Conservation (phyloP, 1,139 yeast genomes). For the Scheffersomyces insectosa region DNA sequence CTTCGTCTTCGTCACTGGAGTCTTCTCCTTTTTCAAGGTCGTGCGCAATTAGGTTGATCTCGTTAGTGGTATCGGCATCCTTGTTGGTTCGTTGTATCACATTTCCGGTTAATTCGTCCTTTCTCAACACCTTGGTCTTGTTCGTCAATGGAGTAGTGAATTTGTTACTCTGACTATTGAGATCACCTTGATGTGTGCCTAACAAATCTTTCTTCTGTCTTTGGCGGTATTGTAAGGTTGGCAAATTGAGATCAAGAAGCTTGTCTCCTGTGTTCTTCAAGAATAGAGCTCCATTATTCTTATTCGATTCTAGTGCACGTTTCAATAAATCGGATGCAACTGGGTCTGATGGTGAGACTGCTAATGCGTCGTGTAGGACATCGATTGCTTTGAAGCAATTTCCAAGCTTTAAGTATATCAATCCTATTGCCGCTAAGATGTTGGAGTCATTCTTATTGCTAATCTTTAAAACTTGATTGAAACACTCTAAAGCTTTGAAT, state of each 20-base stretch:
- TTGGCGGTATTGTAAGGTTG: constrained; percentile 16
- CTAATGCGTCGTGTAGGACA: constrained; percentile 76
- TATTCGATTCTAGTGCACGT: constrained; percentile 76
- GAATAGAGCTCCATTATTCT: constrained; percentile 28
- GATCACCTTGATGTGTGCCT: not conserved
- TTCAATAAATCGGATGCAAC: constrained; percentile 79
- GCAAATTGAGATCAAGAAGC: constrained; percentile 19
- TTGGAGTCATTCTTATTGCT: constrained; percentile 71
- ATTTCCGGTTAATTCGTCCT: constrained; percentile 5
- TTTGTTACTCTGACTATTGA: constrained; percentile 7
- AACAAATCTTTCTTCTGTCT: constrained; percentile 4
- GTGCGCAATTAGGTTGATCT: constrained; percentile 36
- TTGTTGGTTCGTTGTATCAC: constrained; percentile 9
- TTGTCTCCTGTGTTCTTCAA: constrained; percentile 20
- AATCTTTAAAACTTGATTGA: constrained; percentile 71
- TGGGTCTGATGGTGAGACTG: constrained; percentile 78
- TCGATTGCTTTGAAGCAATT: constrained; percentile 69
- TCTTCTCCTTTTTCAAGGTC: constrained; percentile 53
- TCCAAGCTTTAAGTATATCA: constrained; percentile 73
- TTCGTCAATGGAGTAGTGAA: constrained; percentile 22
- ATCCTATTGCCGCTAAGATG: constrained; percentile 80
- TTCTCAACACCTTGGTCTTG: constrained; percentile 14
- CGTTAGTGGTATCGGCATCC: constrained; percentile 18
- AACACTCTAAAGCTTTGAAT: constrained; percentile 70
- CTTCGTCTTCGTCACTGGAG: constrained; percentile 60